phyloP scores from a whole-genome alignment of 768 basidiomycete genomes.

The Xerocomus spinulosus region DNA sequence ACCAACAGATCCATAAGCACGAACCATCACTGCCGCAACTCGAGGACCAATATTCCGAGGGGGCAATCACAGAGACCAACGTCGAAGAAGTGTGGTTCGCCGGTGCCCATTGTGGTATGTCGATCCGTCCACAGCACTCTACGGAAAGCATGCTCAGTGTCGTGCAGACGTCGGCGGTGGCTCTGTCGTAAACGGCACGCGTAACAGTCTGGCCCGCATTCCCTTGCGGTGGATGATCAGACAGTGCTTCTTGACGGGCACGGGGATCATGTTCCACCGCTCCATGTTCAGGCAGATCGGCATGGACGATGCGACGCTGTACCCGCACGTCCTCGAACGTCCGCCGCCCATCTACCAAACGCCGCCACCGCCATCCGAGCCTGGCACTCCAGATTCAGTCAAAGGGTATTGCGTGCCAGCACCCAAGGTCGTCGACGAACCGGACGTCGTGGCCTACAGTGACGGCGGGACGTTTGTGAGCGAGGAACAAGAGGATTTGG shows the following conservation, averaged over 20 bases:
- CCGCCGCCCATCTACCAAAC: slow-evolving; percentile 34
- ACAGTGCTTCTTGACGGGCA: slow-evolving; percentile 52
- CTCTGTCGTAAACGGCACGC: slow-evolving; percentile 51
- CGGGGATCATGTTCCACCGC: slow-evolving; percentile 55
- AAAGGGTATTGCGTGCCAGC: slow-evolving; percentile 6
- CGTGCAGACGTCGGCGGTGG: slow-evolving; percentile 72
- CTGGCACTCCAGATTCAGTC: slow-evolving; percentile 7
- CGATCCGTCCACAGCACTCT: neutral
- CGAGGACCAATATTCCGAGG: slow-evolving; percentile 39
- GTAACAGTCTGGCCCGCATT: slow-evolving; percentile 62
- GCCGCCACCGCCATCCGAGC: slow-evolving; percentile 11
- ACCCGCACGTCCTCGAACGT: slow-evolving; percentile 40
- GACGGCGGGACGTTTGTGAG: slow-evolving; percentile 24
- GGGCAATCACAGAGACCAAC: slow-evolving; percentile 42
- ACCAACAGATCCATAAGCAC: slow-evolving; percentile 8
- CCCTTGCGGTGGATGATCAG: slow-evolving; percentile 77
- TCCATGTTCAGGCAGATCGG: slow-evolving; percentile 41
- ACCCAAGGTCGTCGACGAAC: slow-evolving; percentile 17
- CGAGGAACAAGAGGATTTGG: slow-evolving; percentile 62
- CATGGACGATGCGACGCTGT: slow-evolving; percentile 45
- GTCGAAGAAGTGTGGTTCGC: slow-evolving; percentile 81
- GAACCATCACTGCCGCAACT: slow-evolving; percentile 28
- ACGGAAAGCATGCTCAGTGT: neutral
- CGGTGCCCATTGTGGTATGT: slow-evolving; percentile 65
- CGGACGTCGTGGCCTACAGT: slow-evolving; percentile 15